phyloP scores from a whole-genome alignment of 352 stramenopile genomes.

The Globisporangium apiculatum region DNA sequence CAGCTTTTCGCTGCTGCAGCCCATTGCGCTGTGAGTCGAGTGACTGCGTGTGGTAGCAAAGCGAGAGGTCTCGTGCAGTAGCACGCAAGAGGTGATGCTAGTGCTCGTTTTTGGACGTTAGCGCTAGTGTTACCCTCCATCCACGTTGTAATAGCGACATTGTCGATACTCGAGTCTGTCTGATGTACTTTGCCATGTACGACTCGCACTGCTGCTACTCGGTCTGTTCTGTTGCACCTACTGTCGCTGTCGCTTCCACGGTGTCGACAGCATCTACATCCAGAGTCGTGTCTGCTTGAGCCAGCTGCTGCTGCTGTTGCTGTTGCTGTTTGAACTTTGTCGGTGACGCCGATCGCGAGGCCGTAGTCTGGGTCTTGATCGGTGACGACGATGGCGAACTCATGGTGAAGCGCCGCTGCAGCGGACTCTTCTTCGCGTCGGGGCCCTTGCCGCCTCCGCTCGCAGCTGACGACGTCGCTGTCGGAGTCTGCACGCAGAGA shows the following conservation, averaged over 20 bases:
- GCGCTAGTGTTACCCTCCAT: too few species aligned
- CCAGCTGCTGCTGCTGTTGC: background rate
- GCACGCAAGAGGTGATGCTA: background rate
- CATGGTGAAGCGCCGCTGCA: constrained; percentile 41
- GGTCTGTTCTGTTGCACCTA: background rate
- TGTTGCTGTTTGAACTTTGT: constrained; percentile 5
- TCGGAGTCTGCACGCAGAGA: constrained; percentile 29
- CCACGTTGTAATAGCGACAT: too few species aligned
- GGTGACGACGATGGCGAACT: constrained; percentile 8
- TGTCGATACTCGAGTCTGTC: too few species aligned
- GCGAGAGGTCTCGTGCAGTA: too few species aligned
- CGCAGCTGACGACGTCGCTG: background rate
- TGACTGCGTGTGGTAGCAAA: too few species aligned
- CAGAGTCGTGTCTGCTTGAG: too few species aligned
- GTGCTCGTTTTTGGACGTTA: too few species aligned
- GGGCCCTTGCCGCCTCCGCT: constrained; percentile 5
- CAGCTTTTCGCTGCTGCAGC: constrained; percentile 92
- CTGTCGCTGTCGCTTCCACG: background rate
- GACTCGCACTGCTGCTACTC: too few species aligned
- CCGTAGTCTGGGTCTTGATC: too few species aligned
- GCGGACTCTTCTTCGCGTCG: constrained; percentile 15
- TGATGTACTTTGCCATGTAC: too few species aligned
- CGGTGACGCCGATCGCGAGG: constrained; percentile 4
- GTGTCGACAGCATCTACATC: too few species aligned
- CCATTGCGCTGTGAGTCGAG: constrained; percentile 58